Evolutionary conservation across 306 rosid genomes (phyloP).

Genomic region (Cicer arietinum): DNA sequence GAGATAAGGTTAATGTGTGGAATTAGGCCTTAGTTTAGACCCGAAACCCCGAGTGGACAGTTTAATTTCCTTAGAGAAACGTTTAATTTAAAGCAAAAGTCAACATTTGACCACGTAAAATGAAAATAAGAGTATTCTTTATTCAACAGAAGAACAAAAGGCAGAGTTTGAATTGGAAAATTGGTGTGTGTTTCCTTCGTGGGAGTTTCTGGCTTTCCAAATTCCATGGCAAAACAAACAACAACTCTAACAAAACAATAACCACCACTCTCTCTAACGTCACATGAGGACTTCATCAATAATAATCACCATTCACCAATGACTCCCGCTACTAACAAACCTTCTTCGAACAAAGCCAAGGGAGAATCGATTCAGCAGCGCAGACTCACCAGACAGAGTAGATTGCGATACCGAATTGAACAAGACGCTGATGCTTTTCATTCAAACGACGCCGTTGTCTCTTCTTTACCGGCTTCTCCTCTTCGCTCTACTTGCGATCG

Average conservation of each 20-base stretch:
- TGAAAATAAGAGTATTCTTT: background rate
- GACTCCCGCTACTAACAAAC: background rate
- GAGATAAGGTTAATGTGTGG: slow-evolving; percentile 5
- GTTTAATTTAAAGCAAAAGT: background rate
- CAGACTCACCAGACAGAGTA: slow-evolving; percentile 73
- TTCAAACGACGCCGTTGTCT: slow-evolving; percentile 40
- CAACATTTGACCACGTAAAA: slow-evolving; percentile 34
- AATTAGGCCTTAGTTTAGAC: slow-evolving; percentile 5
- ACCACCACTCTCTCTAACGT: slow-evolving; percentile 4
- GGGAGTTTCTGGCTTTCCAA: slow-evolving; percentile 19
- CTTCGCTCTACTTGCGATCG: slow-evolving; percentile 47
- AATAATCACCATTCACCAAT: background rate
- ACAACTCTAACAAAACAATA: background rate
- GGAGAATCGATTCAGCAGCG: slow-evolving; percentile 50
- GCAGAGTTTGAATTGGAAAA: slow-evolving; percentile 23
- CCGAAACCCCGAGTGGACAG: background rate
- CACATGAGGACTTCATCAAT: slow-evolving; percentile 21
- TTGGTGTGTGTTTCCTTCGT: slow-evolving; percentile 15
- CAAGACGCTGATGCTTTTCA: slow-evolving; percentile 46
- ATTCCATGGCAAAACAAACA: slow-evolving; percentile 4
- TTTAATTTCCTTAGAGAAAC: background rate
- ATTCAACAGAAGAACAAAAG: slow-evolving; percentile 6
- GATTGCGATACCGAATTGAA: slow-evolving; percentile 57
- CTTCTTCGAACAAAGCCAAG: background rate
- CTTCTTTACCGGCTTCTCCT: slow-evolving; percentile 56